Base-by-base conservation (phyloP, 345 rosid genomes). In the Brassica cretica region DNA sequence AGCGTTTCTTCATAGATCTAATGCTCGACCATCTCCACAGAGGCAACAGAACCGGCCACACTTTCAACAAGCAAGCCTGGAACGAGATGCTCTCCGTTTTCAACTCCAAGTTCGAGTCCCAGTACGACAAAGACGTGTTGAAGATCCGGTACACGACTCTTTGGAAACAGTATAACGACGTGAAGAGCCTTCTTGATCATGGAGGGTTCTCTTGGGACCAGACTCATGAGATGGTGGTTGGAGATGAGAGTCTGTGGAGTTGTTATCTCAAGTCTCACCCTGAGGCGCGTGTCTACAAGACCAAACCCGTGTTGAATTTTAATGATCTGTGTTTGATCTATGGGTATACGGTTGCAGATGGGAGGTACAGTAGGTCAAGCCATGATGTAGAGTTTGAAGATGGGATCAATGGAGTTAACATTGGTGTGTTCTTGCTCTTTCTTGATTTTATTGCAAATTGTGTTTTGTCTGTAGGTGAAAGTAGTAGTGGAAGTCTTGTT, bases 341-440 rank as follows among this genome's bases (percentile, higher is more conserved):
- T 85, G 98, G 92, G 66, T 85, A 89, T 84, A 82, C 90, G 1
- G 83, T 83, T 72, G 98, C 98, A 0, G 98, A 91, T 83, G 98
- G 98, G 82, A 89, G 98, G 80, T 93, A 93, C 75, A 93, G 98
- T 69, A 84, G 85, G 70, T 93, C 98, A 68, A 91, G 95, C 78
- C 97, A 93, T 83, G 98, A 93, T 78, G 3, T 84, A 46, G 92
- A 89, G 82, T 80, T 88, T 78, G 94, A 91, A 15, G 93, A 89
- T 83, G 93, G 87, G 71, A 58, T 83, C 66, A 86, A 83, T 56
- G 87, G 88, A 61, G 76, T 82, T 29, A 85, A 84, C 68, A 77
- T 80, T 69, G 92, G 94, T 88, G 32, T 73, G 86, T 78, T 35
- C 68, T 68, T 73, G 59, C 21, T 37, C 72, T 67, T 51, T 27